phyloP scores from a whole-genome alignment of 2,329 filamentous ascomycete species.

The Claviceps sp. region DNA sequence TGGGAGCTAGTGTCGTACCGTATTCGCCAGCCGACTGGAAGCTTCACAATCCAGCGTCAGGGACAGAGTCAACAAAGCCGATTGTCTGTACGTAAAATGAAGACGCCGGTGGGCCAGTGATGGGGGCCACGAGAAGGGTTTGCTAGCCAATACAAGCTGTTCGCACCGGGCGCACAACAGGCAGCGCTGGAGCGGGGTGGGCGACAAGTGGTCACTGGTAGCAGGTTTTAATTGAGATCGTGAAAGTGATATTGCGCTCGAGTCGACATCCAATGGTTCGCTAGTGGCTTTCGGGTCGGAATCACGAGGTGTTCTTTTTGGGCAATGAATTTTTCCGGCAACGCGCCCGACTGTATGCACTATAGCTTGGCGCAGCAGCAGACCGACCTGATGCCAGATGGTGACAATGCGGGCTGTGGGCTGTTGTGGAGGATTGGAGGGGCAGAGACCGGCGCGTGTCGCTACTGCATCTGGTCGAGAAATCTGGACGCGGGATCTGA shows the following conservation, averaged over 20 bases:
- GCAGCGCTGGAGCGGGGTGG: slow-evolving; percentile 1
- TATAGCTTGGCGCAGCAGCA: background rate
- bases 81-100: slow-evolving; percentile 22
- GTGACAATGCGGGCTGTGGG: slow-evolving; percentile 1
- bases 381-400: background rate
- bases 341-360: background rate
- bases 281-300: background rate
- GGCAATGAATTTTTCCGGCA: background rate
- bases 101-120: slow-evolving; percentile 19
- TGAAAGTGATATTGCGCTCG: background rate
- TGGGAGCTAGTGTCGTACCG: slow-evolving; percentile 5
- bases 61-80: slow-evolving; percentile 5
- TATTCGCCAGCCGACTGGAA: background rate
- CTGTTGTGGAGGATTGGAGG: slow-evolving; percentile 4
- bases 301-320: background rate
- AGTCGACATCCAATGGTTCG: background rate
- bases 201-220: slow-evolving; percentile 1
- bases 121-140: slow-evolving; percentile 8
- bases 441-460: slow-evolving; percentile 1
- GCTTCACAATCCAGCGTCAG: background rate
- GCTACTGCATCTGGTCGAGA: background rate
- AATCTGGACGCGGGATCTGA: too few species aligned
- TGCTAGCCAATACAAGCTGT: slow-evolving; percentile 17
- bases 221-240: slow-evolving; percentile 1
- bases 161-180: slow-evolving; percentile 7